A percentile compares a stretch with the other conserved stretches of the same genome.
Evolutionary conservation across 345 rosid genomes (phyloP).

Genomic region (Lepidium sativum): DNA sequence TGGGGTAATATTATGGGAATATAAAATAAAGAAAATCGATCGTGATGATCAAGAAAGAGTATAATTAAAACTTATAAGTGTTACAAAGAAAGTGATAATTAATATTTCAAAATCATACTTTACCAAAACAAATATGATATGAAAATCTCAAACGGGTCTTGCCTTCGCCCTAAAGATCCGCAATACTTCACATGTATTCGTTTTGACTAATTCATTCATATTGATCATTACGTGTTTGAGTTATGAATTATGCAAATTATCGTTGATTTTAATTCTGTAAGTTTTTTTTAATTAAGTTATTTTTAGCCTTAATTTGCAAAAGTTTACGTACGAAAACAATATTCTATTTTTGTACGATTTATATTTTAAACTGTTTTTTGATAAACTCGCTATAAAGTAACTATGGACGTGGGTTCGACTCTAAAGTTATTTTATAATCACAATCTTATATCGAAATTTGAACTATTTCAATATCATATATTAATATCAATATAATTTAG

Average conservation of each 20-base stretch:
- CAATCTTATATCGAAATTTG: conserved; percentile 10
- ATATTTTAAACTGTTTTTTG: not conserved
- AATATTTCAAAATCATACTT: not conserved
- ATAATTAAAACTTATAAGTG: conserved; percentile 1
- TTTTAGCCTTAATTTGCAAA: not conserved
- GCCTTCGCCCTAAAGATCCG: conserved; percentile 1
- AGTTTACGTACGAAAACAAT: not conserved
- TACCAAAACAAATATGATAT: not conserved
- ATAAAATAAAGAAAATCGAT: not conserved
- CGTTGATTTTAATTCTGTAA: not conserved
- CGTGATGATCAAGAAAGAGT: not conserved
- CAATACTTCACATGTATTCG: conserved; percentile 23
- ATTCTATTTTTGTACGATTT: not conserved
- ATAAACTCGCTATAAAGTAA: conserved; percentile 8
- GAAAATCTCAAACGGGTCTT: not conserved
- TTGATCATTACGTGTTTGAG: conserved; percentile 4
- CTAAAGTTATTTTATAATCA: not conserved
- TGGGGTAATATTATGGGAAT: no score
- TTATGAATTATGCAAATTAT: not conserved
- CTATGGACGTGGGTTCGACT: conserved; percentile 12
- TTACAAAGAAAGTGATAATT: conserved; percentile 9
- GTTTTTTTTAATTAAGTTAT: not conserved
- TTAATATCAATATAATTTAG: not conserved
- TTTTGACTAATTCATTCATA: not conserved
- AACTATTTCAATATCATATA: not conserved